Conservation (phyloP, 2,329 filamentous ascomycete genomes). For the Penicillium sp. region DNA sequence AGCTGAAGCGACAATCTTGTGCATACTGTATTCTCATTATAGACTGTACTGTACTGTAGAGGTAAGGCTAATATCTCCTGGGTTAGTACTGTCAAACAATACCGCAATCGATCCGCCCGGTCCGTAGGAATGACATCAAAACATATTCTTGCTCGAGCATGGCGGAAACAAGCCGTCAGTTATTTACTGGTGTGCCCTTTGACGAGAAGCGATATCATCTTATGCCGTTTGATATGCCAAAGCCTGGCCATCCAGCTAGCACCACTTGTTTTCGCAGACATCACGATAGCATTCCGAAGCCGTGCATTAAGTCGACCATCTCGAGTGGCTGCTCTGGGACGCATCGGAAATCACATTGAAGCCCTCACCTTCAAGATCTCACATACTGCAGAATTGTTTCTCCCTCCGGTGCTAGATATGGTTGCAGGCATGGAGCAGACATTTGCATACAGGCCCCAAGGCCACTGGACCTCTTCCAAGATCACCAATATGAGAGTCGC, state of each 20-base stretch:
- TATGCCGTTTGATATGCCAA: slow-evolving; percentile 38
- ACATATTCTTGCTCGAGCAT: slow-evolving; percentile 34
- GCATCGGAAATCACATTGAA: slow-evolving; percentile 76
- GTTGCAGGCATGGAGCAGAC: slow-evolving; percentile 72
- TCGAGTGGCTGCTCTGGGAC: slow-evolving; percentile 70
- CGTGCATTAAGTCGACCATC: slow-evolving; percentile 73
- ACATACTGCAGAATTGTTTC: slow-evolving; percentile 74
- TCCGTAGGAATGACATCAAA: neutral
- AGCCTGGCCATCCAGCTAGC: slow-evolving; percentile 35
- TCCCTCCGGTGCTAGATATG: slow-evolving; percentile 81
- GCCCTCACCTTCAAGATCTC: slow-evolving; percentile 75
- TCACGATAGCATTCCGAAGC: slow-evolving; percentile 51
- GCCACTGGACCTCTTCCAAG: slow-evolving; percentile 39
- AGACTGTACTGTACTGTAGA: no score
- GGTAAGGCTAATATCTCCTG: no score
- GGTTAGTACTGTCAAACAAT: no score
- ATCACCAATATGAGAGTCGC: slow-evolving; percentile 70
- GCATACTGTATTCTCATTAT: no score
- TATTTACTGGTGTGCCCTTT: slow-evolving; percentile 34
- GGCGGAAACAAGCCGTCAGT: slow-evolving; percentile 37
- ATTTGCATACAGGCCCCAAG: slow-evolving; percentile 80
- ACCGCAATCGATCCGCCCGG: no score
- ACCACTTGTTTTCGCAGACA: slow-evolving; percentile 43
- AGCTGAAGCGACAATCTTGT: no score
- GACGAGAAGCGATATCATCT: slow-evolving; percentile 33